Conservation (phyloP, 1,284 basidiomycete genomes). For the Chalciporus sp. region DNA sequence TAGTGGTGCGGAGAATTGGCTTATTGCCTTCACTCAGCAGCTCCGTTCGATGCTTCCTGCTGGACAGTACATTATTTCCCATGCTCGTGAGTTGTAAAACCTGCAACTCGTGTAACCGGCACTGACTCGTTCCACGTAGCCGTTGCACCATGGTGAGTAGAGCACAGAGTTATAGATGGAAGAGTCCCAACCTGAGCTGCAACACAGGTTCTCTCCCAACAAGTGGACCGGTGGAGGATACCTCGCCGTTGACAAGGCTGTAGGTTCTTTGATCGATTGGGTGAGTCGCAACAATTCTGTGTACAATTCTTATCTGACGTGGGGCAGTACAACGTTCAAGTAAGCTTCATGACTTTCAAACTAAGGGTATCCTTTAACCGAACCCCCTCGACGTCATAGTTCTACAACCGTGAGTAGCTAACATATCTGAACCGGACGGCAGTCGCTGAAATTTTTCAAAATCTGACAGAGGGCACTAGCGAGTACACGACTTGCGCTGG, state of each 20-base stretch:
- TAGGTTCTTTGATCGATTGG: conserved; percentile 61
- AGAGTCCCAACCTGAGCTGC: neutral
- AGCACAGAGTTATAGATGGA: neutral
- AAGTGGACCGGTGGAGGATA: conserved; percentile 50
- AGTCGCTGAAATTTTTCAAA: no score
- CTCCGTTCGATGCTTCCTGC: conserved; percentile 38
- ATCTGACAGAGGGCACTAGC: conserved; percentile 40
- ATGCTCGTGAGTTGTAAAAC: conserved; percentile 32
- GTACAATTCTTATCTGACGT: neutral
- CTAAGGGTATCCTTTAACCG: conserved; percentile 2
- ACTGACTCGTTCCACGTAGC: conserved; percentile 9
- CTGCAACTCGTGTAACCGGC: no score
- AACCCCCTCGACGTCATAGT: conserved; percentile 37
- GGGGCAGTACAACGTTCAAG: conserved; percentile 48
- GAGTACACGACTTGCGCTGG: conserved; percentile 49
- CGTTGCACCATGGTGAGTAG: conserved; percentile 26
- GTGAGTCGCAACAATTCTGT: conserved; percentile 16
- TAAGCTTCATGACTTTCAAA: conserved; percentile 16
- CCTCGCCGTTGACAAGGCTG: conserved; percentile 51
- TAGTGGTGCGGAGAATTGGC: conserved; percentile 43
- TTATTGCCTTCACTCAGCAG: conserved; percentile 45
- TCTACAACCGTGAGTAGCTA: conserved; percentile 61
- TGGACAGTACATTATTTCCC: conserved; percentile 39
- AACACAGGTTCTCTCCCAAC: conserved; percentile 22
- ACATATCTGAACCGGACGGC: neutral